Conservation (phyloP, 140 eudicot genomes). For the Senecio squalidus region DNA sequence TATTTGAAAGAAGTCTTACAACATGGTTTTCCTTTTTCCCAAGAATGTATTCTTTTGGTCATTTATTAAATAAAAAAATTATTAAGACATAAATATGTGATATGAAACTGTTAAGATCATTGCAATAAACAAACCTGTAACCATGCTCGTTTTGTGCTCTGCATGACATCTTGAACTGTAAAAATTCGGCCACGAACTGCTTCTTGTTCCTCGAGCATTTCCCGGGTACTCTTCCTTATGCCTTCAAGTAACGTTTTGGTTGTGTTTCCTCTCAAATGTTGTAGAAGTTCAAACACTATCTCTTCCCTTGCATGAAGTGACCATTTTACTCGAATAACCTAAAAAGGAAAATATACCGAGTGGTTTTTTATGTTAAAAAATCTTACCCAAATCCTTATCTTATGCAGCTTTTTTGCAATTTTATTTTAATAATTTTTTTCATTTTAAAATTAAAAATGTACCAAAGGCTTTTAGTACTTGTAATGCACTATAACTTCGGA, state of each 20-base stretch:
- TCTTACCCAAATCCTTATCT: too few relatives aligned
- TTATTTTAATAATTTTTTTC: not conserved
- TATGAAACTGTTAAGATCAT: not conserved
- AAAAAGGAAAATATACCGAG: conserved; percentile 19
- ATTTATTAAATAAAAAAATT: not conserved
- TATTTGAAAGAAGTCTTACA: not conserved
- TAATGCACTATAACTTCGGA: too few relatives aligned
- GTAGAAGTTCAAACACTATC: conserved; percentile 94
- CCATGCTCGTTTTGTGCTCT: conserved; percentile 91
- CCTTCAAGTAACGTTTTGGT: conserved; percentile 67
- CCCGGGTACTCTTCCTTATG: conserved; percentile 71
- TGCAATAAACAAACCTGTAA: conserved; percentile 56
- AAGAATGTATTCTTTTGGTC: not conserved
- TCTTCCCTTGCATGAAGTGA: conserved; percentile 99
- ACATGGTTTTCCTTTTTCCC: not conserved
- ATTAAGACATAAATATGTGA: conserved; percentile 2
- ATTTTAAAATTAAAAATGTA: too few relatives aligned
- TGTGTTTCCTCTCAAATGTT: conserved; percentile 69
- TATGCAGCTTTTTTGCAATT: not conserved
- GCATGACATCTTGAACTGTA: conserved; percentile 98
- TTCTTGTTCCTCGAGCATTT: conserved; percentile 98
- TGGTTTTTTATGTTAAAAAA: too few relatives aligned
- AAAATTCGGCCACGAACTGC: conserved; percentile 98
- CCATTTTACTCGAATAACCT: conserved; percentile 99
- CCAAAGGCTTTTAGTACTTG: too few relatives aligned